Evolutionary conservation across 1,284 basidiomycete genomes (phyloP).

Genomic region (Dichomitus squalens): DNA sequence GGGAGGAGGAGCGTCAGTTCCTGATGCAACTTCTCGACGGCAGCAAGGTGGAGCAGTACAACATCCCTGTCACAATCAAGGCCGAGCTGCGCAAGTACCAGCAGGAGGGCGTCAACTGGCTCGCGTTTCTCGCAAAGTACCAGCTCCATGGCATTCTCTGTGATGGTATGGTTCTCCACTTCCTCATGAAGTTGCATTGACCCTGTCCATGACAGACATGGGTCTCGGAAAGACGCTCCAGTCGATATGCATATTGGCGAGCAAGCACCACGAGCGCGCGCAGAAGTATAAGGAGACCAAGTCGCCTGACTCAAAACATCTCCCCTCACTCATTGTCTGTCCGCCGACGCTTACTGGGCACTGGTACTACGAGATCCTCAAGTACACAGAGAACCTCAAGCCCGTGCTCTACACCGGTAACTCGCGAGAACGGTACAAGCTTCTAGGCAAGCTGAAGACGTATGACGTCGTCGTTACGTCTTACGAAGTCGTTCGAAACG

Average conservation of each 20-base stretch:
- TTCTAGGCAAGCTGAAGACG: slow-evolving; percentile 66
- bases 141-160: slow-evolving; percentile 98
- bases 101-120: slow-evolving; percentile 98
- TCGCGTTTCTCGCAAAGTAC: slow-evolving; percentile 97
- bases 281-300: slow-evolving; percentile 69
- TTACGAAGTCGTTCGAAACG: slow-evolving; percentile 97
- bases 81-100: slow-evolving; percentile 97
- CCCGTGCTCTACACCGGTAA: slow-evolving; percentile 92
- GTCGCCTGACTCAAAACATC: slow-evolving; percentile 79
- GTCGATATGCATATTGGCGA: slow-evolving; percentile 95
- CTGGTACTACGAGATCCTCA: slow-evolving; percentile 97
- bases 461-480: slow-evolving; percentile 95
- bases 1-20: slow-evolving; percentile 90
- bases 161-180: slow-evolving; percentile 68
- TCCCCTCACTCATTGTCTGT: slow-evolving; percentile 95
- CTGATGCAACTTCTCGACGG: slow-evolving; percentile 93
- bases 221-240: slow-evolving; percentile 98
- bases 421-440: slow-evolving; percentile 79
- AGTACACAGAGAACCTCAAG: slow-evolving; percentile 86
- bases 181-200: background rate
- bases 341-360: slow-evolving; percentile 97
- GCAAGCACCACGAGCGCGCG: slow-evolving; percentile 90
- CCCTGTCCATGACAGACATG: slow-evolving; percentile 70
- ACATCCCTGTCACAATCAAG: slow-evolving; percentile 87
- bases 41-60: slow-evolving; percentile 91